Conservation (phyloP, 2,329 filamentous ascomycete genomes). For the Hirsutella thompsonii region DNA sequence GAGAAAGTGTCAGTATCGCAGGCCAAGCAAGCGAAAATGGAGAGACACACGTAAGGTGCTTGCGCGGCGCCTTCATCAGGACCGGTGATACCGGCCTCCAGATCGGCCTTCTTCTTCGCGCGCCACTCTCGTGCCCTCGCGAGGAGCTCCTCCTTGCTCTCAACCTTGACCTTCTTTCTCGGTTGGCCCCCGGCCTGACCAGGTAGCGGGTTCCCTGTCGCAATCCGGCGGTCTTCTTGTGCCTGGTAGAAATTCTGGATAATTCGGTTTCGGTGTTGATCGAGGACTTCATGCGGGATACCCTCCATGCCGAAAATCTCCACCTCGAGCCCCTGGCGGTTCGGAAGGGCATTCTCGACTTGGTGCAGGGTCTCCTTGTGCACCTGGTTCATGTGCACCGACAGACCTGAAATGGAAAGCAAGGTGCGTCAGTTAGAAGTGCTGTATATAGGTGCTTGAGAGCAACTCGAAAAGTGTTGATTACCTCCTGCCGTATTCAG, state of each 20-base stretch:
- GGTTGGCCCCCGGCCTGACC: conserved; percentile 52
- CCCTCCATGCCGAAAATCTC: conserved; percentile 99
- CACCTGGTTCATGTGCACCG: conserved; percentile 95
- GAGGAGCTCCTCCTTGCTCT: conserved; percentile 67
- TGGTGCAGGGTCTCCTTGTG: conserved; percentile 84
- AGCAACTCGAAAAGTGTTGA: too few species aligned
- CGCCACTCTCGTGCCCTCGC: conserved; percentile 67
- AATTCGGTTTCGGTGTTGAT: conserved; percentile 77
- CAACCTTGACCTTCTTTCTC: conserved; percentile 59
- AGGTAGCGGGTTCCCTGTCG: conserved; percentile 72
- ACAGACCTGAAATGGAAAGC: conserved; percentile 51
- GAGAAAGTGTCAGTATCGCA: too few species aligned
- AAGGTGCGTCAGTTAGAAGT: not conserved
- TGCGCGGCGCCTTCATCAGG: conserved; percentile 25
- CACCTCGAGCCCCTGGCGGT: conserved; percentile 72
- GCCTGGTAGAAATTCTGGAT: conserved; percentile 74
- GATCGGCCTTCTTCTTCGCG: conserved; percentile 50
- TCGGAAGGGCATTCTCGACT: conserved; percentile 86
- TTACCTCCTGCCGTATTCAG: conserved; percentile 92
- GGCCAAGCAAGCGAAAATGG: too few species aligned
- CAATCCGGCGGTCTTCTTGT: conserved; percentile 68
- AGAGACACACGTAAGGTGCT: conserved; percentile 42
- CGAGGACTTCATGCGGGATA: conserved; percentile 73
- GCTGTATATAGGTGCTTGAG: not conserved
- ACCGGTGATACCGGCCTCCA: conserved; percentile 33